Percentiles rank a stretch among this genome's conserved stretches.
These are phyloP conservation scores for Aphanocladium album DNA, from an alignment of 2,329 filamentous ascomycete genomes.

Conservation along the genomic window DNA sequence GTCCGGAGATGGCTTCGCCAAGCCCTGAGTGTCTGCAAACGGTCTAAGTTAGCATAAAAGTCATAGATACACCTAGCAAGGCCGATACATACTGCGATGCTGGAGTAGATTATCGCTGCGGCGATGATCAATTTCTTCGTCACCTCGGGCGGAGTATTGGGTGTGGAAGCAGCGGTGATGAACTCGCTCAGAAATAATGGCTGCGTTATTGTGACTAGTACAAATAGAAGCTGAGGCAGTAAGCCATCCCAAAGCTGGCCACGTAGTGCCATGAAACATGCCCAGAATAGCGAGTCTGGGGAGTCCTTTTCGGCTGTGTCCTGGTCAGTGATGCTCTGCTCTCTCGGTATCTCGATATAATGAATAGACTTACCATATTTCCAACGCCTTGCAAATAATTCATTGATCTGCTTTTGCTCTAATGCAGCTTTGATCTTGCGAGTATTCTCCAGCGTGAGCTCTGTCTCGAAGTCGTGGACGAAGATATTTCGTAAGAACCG, in stretches of 20 bases:
- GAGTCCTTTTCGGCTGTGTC: background rate
- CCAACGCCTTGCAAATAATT: no score
- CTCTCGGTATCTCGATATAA: no score
- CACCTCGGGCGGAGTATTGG: background rate
- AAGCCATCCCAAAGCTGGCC: background rate
- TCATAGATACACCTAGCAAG: background rate
- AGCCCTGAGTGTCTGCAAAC: background rate
- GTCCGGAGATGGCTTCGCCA: background rate
- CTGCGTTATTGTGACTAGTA: background rate
- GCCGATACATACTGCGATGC: background rate
- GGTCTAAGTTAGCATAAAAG: background rate
- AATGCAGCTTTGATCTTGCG: no score
- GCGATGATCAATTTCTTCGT: background rate
- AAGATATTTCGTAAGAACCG: background rate
- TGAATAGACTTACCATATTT: no score
- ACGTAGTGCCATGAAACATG: background rate
- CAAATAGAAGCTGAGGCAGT: background rate
- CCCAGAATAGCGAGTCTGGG: background rate
- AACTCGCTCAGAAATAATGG: background rate
- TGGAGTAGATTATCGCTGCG: background rate
- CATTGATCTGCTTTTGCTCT: no score
- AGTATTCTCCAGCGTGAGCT: no score
- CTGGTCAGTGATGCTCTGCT: no score
- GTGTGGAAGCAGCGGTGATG: background rate
- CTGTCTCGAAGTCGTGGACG: no score